Percentiles rank a stretch among this genome's conserved stretches.
phyloP scores from a whole-genome alignment of 345 rosid genomes.

The Citrus reticulata region DNA sequence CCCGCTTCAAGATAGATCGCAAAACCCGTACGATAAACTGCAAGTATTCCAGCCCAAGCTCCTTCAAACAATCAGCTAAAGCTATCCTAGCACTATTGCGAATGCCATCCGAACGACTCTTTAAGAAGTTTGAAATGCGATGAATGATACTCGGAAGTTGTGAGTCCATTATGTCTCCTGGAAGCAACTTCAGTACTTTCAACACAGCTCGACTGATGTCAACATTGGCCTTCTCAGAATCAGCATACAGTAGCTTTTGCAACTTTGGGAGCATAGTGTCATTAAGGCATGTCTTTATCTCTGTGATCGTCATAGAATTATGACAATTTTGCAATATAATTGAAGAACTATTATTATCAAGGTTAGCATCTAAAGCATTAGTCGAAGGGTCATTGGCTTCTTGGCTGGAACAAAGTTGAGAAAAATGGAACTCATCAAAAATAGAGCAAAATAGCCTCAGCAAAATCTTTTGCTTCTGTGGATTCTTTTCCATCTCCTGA shows the following conservation, averaged over 20 bases:
- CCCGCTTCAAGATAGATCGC: constrained; percentile 69
- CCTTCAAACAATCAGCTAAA: constrained; percentile 85
- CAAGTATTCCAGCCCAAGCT: constrained; percentile 81
- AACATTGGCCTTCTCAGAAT: constrained; percentile 65
- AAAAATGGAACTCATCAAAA: constrained; percentile 77
- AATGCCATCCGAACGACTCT: constrained; percentile 57
- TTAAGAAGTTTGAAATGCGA: constrained; percentile 61
- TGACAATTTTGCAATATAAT: constrained; percentile 9
- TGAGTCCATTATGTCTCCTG: constrained; percentile 66
- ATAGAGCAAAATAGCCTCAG: constrained; percentile 64
- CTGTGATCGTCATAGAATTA: constrained; percentile 25
- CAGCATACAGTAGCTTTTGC: constrained; percentile 56
- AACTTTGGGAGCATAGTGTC: constrained; percentile 67
- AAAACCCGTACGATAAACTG: constrained; percentile 56
- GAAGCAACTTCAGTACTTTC: constrained; percentile 88
- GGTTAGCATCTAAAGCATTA: constrained; percentile 15
- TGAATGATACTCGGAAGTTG: constrained; percentile 76
- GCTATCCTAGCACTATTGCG: constrained; percentile 86
- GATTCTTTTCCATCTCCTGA: constrained; percentile 53
- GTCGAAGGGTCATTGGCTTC: constrained; percentile 26
- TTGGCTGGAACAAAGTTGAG: constrained; percentile 27
- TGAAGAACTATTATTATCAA: constrained; percentile 16
- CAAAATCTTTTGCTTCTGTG: constrained; percentile 62
- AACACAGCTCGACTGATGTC: constrained; percentile 61
- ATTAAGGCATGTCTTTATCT: constrained; percentile 54